Conservation (phyloP, 2,329 filamentous ascomycete species). For the Mycosphaerella sp. region DNA sequence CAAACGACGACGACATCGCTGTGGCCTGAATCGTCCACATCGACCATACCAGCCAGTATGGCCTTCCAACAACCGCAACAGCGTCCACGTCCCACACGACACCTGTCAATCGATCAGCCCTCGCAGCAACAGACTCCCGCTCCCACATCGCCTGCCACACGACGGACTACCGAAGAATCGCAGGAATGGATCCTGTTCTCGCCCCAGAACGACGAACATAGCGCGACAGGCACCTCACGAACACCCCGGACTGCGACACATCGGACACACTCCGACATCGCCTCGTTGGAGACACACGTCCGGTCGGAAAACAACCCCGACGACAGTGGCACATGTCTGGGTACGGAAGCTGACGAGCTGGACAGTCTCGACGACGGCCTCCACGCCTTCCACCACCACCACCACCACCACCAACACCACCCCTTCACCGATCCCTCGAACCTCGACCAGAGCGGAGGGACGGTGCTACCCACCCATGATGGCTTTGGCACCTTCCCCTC, state of each 20-base stretch:
- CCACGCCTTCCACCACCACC: constrained; percentile 70
- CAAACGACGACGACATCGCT: not conserved
- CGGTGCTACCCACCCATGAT: constrained; percentile 85
- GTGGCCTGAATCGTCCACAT: constrained; percentile 5
- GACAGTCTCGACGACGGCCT: constrained; percentile 92
- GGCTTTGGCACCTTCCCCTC: constrained; percentile 75
- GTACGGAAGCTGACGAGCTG: constrained; percentile 47
- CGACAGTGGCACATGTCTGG: constrained; percentile 38
- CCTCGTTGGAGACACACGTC: constrained; percentile 64
- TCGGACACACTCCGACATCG: constrained; percentile 63
- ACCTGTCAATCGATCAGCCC: constrained; percentile 15
- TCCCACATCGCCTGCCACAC: constrained; percentile 34
- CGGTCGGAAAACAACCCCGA: constrained; percentile 48
- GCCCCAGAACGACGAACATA: constrained; percentile 51
- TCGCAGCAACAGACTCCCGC: constrained; percentile 8
- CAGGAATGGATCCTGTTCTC: constrained; percentile 98
- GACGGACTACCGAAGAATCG: constrained; percentile 57
- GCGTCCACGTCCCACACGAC: constrained; percentile 17
- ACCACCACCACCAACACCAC: constrained; percentile 42
- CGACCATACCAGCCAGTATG: constrained; percentile 18
- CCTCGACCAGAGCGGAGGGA: constrained; percentile 52
- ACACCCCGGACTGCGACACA: constrained; percentile 63
- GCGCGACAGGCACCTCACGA: constrained; percentile 61
- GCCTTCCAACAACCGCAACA: constrained; percentile 24
- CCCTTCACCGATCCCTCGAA: constrained; percentile 42